Evolutionary conservation across 441 rosid species (phyloP), one percentile per base, ranked within the genome.

Genomic region (Corymbia citriodora): DNA sequence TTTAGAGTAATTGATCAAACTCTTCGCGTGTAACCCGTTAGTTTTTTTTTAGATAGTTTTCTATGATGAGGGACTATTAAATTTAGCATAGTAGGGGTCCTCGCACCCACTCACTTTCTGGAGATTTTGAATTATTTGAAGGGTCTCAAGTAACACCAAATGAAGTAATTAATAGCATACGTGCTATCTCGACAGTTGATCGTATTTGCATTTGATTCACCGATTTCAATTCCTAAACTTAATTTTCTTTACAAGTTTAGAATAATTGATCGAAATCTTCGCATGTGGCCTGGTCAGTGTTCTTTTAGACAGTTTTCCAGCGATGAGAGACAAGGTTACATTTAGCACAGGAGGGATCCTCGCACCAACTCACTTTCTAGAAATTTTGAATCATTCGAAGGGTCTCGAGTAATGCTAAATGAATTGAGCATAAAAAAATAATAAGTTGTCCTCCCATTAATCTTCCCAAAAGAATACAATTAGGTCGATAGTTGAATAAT

Each of bases 221-320:
- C 16, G 9, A 6, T 36, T 36, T 19, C 48, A 23, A 5, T 12
- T n/a, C 21, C 14, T 18, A 33, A 70, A 70, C 45, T 19, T 2
- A 10, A 25, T 33, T 18, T 31, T 6, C 4, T 33, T 17, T 18
- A 36, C 49, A 19, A 72, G 49, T 36, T 19, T 72, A 72, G 29
- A 36, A 49, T 72, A 36, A 11, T 72, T 12, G 5, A 10, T 36
- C 14, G 0, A 19, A 33, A 72, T 36, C 82, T 10, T 36, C 23
- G 4, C 23, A 72, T 19, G 27, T 72, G 49, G 36, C 14, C 8
- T 0, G 0, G 15, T 72, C 18, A 18, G 0, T 9, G 12, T 10
- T 19, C 36, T 10, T 36, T 9, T 8, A 19, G 8, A 72, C 0
- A 3, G 5, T 72, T 10, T 21, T 36, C 1, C 36, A 40, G 1